phyloP scores from a whole-genome alignment of 495 filamentous ascomycete species.

The Umbilicaria muhlenbergii region DNA sequence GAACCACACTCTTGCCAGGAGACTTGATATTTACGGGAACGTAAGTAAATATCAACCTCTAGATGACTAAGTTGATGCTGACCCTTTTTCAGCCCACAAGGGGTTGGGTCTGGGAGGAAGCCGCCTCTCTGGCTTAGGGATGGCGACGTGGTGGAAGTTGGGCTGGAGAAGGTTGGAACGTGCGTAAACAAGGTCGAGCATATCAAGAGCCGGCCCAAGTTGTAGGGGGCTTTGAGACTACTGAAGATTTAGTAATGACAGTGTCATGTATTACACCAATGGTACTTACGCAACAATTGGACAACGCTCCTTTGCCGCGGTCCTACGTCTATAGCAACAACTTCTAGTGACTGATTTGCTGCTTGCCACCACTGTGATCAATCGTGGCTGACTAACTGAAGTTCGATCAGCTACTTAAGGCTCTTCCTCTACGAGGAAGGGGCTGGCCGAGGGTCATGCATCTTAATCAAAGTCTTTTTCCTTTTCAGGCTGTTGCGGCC shows the following conservation, averaged over 20 bases:
- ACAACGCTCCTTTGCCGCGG: too few species aligned
- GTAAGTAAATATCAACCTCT: constrained; percentile 27
- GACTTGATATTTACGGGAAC: constrained; percentile 81
- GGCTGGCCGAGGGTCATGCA: too few species aligned
- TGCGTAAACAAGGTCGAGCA: constrained; percentile 51
- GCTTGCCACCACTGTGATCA: too few species aligned
- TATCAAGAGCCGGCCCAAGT: constrained; percentile 4
- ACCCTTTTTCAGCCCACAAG: constrained; percentile 39
- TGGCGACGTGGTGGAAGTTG: constrained; percentile 65
- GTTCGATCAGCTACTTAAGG: too few species aligned
- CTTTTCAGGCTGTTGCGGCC: too few species aligned
- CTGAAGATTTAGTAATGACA: not conserved
- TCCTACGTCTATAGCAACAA: too few species aligned
- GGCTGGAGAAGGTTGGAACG: constrained; percentile 53
- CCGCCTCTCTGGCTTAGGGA: constrained; percentile 65
- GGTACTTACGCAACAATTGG: too few species aligned
- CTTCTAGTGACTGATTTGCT: too few species aligned
- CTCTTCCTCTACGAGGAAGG: too few species aligned
- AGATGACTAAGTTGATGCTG: not conserved
- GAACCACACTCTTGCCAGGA: constrained; percentile 62
- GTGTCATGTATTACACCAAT: too few species aligned
- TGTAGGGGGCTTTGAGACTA: not conserved
- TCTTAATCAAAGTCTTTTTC: too few species aligned
- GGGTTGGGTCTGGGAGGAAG: constrained; percentile 63
- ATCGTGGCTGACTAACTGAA: too few species aligned